phyloP scores from a whole-genome alignment of 192 early-diverging fungal genomes.

The Backusella westeae region DNA sequence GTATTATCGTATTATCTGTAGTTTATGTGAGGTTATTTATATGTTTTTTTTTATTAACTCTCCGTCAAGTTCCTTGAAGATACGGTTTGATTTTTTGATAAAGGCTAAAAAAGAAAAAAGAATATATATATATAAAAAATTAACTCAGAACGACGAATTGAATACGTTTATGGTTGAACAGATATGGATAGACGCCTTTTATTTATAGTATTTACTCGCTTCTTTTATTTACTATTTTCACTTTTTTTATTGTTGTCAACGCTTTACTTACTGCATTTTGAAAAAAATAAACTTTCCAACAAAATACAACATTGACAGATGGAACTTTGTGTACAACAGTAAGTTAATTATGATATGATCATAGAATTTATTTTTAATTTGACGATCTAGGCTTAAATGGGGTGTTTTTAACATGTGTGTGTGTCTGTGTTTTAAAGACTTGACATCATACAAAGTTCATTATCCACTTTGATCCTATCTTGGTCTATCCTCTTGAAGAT shows the following conservation, averaged over 20 bases:
- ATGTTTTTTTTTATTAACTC: not conserved
- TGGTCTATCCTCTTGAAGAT: not conserved
- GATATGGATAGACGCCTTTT: not conserved
- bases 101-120: slow-evolving; percentile 4
- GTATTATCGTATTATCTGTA: not conserved
- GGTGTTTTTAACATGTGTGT: not conserved
- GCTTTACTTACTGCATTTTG: not conserved
- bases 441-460: not conserved
- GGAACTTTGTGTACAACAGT: not conserved
- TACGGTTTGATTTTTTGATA: not conserved
- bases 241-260: not conserved
- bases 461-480: not conserved
- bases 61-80: not conserved
- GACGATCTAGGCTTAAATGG: not conserved
- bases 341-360: not conserved
- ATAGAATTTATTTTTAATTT: slow-evolving; percentile 17
- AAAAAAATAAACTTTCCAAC: not conserved
- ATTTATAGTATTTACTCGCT: not conserved
- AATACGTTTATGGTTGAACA: not conserved
- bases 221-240: not conserved
- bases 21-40: not conserved
- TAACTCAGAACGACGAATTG: slow-evolving; percentile 2
- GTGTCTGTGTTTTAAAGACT: not conserved
- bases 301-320: not conserved
- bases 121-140: not conserved